Evolutionary conservation across 805 yeast genomes (phyloP).

Genomic region (Barnettozyma siamensis): DNA sequence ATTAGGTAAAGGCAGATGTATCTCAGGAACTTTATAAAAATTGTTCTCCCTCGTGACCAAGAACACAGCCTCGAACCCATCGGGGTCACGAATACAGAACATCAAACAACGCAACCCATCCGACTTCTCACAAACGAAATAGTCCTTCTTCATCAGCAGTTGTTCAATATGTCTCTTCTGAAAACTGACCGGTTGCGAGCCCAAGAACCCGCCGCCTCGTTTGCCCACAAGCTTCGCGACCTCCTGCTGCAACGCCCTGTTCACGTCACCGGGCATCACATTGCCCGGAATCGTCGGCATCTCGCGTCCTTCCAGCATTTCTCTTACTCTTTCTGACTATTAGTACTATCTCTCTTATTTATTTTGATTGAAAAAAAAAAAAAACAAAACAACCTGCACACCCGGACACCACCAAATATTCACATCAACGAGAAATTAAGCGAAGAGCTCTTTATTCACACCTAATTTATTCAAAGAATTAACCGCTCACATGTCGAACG

Average conservation of each 20-base stretch:
- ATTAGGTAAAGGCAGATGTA: conserved; percentile 69
- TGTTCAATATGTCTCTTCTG: conserved; percentile 63
- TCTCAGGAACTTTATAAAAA: conserved; percentile 70
- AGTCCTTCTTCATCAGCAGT: conserved; percentile 64
- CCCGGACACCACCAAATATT: neutral
- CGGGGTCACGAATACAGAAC: conserved; percentile 56
- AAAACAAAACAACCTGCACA: neutral
- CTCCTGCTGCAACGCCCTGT: conserved; percentile 58
- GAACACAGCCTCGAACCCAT: conserved; percentile 82
- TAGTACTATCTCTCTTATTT: neutral
- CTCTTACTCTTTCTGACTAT: neutral
- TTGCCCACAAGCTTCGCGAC: conserved; percentile 59
- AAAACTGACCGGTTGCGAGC: conserved; percentile 94
- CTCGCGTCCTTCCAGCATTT: conserved; percentile 29
- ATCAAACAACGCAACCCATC: conserved; percentile 88
- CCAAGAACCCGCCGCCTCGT: conserved; percentile 60
- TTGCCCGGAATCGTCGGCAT: conserved; percentile 88
- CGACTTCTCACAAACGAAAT: conserved; percentile 91
- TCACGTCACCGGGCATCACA: conserved; percentile 64
- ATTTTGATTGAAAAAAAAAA: neutral
- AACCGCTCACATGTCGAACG: neutral
- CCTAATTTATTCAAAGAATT: too few species aligned
- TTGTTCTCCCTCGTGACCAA: conserved; percentile 86
- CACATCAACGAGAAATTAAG: too few species aligned
- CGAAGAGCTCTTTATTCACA: too few species aligned